Evolutionary conservation across 306 rosid species (phyloP).

Genomic region (Albizia julibrissin): DNA sequence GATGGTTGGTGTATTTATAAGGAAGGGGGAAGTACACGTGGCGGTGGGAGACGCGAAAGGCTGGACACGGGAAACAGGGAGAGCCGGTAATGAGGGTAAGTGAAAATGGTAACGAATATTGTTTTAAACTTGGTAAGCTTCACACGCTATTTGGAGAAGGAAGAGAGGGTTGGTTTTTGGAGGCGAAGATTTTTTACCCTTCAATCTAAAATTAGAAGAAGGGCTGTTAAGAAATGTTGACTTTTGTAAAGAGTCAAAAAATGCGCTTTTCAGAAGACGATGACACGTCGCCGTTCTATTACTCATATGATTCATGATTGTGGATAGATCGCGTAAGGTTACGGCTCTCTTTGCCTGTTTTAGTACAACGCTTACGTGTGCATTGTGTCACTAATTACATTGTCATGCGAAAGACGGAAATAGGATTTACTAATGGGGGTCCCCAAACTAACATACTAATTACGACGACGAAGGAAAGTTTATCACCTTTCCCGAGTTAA

Average conservation of each 20-base stretch:
- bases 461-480: background rate
- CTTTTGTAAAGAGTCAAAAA: background rate
- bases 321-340: background rate
- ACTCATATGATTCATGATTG: background rate
- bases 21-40: slow-evolving; percentile 34
- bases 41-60: background rate
- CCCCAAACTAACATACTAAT: too few relatives aligned
- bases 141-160: background rate
- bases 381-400: background rate
- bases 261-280: background rate
- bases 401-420: background rate
- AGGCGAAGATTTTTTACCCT: background rate
- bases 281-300: background rate
- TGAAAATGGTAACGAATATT: background rate
- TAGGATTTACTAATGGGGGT: too few relatives aligned
- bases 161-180: background rate
- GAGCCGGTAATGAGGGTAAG: slow-evolving; percentile 34
- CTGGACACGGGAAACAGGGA: slow-evolving; percentile 33
- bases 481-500: background rate
- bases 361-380: background rate
- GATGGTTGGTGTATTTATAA: slow-evolving; percentile 12
- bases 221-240: background rate
- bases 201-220: background rate
- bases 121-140: background rate
- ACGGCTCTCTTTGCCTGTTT: background rate